Percentiles rank a stretch among this genome's conserved stretches.
Evolutionary conservation across 257 asterid genomes (phyloP).

Genomic region (Solanum dulcamara): DNA sequence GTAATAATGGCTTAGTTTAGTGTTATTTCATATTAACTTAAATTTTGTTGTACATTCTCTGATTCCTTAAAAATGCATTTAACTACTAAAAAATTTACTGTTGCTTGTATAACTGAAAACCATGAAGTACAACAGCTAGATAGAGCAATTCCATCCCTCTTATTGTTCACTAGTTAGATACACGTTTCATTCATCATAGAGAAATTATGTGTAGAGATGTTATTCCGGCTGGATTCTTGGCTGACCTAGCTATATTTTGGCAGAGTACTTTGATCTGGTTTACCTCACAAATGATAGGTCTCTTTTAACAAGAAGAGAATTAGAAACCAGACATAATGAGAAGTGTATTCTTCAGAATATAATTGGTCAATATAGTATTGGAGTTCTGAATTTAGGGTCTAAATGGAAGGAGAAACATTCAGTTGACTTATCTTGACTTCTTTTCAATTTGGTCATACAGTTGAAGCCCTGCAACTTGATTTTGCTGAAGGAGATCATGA

Average conservation of each 20-base stretch:
- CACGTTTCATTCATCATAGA: background rate
- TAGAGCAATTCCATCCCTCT: background rate
- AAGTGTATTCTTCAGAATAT: background rate
- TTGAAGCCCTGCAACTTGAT: conserved; percentile 21
- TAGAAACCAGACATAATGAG: background rate
- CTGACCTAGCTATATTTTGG: background rate
- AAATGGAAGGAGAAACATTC: conserved; percentile 5
- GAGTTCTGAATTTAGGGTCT: background rate
- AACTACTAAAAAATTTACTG: background rate
- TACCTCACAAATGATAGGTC: background rate
- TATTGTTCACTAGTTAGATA: background rate
- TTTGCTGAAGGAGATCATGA: conserved; percentile 46
- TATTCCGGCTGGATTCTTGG: background rate
- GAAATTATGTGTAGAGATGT: background rate
- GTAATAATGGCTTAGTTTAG: background rate
- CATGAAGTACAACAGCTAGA: background rate
- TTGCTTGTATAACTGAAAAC: background rate
- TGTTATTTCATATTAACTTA: background rate
- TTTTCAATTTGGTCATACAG: conserved; percentile 18
- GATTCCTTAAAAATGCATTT: background rate
- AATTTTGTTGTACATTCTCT: background rate
- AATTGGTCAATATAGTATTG: background rate
- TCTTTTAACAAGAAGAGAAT: background rate
- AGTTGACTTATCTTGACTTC: conserved; percentile 3
- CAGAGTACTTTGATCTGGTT: background rate